Evolutionary conservation across 148 eudicot species (phyloP).

Genomic region (Chenopodium quinoa): DNA sequence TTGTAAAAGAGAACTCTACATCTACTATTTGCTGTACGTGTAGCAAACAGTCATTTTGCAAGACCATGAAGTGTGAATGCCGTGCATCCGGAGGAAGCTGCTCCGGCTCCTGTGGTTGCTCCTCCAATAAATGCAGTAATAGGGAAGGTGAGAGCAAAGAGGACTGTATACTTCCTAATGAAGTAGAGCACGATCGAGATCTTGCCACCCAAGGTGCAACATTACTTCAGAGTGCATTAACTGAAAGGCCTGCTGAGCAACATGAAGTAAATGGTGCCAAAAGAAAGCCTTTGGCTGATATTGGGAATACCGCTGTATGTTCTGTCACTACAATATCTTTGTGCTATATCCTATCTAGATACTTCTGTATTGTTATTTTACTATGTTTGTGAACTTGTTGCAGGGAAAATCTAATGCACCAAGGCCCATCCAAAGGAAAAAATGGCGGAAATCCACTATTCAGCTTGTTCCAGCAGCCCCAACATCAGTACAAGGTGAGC

Average conservation of each 20-base stretch:
- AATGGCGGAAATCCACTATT: conserved; percentile 72
- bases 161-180: conserved; percentile 16
- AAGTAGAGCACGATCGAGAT: conserved; percentile 25
- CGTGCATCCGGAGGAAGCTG: conserved; percentile 61
- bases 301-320: conserved; percentile 75
- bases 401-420: conserved; percentile 71
- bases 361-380: neutral
- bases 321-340: neutral
- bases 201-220: conserved; percentile 84
- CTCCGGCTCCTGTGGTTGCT: conserved; percentile 56
- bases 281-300: conserved; percentile 88
- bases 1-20: conserved; percentile 29
- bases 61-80: conserved; percentile 77
- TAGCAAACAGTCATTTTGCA: conserved; percentile 63
- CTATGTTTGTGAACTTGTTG: neutral
- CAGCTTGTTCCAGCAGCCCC: conserved; percentile 71
- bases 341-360: neutral
- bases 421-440: conserved; percentile 60
- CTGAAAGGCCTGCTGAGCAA: conserved; percentile 47
- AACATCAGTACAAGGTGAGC: conserved; percentile 37
- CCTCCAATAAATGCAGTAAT: conserved; percentile 59
- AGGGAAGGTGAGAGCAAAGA: conserved; percentile 34
- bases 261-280: conserved; percentile 35
- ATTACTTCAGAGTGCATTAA: conserved; percentile 66
- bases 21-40: conserved; percentile 65